phyloP scores from a whole-genome alignment of 2,329 filamentous ascomycete species.

The Alternaria gansuensis region DNA sequence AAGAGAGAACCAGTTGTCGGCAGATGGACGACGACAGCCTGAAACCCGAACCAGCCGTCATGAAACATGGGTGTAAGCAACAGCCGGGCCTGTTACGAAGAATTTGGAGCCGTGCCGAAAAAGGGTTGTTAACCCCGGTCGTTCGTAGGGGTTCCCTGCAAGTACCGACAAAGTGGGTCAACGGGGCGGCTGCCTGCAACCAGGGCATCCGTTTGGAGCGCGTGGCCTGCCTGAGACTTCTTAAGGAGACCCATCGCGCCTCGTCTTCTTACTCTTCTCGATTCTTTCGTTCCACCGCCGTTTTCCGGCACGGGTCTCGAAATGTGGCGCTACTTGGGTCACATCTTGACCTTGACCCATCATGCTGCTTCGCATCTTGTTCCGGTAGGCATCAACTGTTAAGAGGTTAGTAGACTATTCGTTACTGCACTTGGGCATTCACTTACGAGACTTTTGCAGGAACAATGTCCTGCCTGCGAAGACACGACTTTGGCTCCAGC shows the following conservation, averaged over 20 bases:
- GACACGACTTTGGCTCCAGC: conserved; percentile 92
- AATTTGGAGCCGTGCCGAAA: conserved; percentile 40
- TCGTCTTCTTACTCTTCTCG: conserved; percentile 54
- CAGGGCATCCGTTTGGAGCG: conserved; percentile 39
- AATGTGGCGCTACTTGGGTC: conserved; percentile 78
- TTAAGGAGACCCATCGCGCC: conserved; percentile 53
- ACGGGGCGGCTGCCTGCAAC: conserved; percentile 38
- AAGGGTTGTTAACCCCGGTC: conserved; percentile 42
- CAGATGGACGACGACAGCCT: conserved; percentile 24
- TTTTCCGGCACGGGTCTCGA: conserved; percentile 89
- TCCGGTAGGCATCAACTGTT: conserved; percentile 90
- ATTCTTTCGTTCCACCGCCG: conserved; percentile 63
- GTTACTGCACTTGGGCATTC: not conserved
- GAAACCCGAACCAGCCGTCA: conserved; percentile 36
- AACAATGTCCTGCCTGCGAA: conserved; percentile 89
- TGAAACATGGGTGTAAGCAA: conserved; percentile 36
- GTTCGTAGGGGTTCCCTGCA: conserved; percentile 47
- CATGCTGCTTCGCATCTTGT: conserved; percentile 86
- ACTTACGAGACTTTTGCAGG: conserved; percentile 89
- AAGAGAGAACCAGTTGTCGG: conserved; percentile 17
- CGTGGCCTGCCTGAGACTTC: conserved; percentile 33
- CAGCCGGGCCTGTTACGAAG: conserved; percentile 31
- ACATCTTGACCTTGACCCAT: conserved; percentile 80
- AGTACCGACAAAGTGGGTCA: conserved; percentile 45
- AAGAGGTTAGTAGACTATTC: conserved; percentile 35